A percentile compares a stretch with the other conserved stretches of the same genome.
phyloP scores from a whole-genome alignment of 2,329 filamentous ascomycete genomes.

The Fusarium fujikuroi region DNA sequence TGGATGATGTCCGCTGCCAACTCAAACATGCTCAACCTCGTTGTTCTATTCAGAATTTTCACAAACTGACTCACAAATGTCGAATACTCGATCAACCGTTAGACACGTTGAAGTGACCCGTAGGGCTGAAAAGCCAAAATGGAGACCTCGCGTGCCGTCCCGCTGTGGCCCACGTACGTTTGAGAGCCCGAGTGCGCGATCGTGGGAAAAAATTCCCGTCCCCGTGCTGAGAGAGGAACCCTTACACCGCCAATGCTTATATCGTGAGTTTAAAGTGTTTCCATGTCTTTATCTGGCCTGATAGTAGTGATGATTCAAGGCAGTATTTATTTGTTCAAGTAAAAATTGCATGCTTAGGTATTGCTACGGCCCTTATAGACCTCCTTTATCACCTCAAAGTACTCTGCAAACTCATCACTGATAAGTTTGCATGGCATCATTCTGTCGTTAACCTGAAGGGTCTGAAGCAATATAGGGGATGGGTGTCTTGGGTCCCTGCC shows the following conservation, averaged over 20 bases:
- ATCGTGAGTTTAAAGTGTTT: conserved; percentile 14
- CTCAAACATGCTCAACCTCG: conserved; percentile 3
- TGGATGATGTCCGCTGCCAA: conserved; percentile 11
- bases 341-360: too few relatives aligned
- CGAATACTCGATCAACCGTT: background rate
- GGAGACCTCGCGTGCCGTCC: conserved; percentile 14
- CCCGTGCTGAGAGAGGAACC: conserved; percentile 16
- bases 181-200: conserved; percentile 3
- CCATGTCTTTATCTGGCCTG: background rate
- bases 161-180: conserved; percentile 20
- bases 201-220: background rate
- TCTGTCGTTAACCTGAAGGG: too few relatives aligned
- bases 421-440: too few relatives aligned
- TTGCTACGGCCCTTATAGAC: too few relatives aligned
- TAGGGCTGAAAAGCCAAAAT: conserved; percentile 25
- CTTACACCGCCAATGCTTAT: conserved; percentile 30
- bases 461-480: too few relatives aligned
- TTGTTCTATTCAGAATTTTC: conserved; percentile 3
- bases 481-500: too few relatives aligned
- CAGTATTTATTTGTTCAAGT: too few relatives aligned
- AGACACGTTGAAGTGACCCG: conserved; percentile 1
- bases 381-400: too few relatives aligned
- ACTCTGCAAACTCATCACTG: too few relatives aligned
- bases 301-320: too few relatives aligned
- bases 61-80: conserved; percentile 3